phyloP scores from a whole-genome alignment of 441 rosid species.

The Gossypium laxum region DNA sequence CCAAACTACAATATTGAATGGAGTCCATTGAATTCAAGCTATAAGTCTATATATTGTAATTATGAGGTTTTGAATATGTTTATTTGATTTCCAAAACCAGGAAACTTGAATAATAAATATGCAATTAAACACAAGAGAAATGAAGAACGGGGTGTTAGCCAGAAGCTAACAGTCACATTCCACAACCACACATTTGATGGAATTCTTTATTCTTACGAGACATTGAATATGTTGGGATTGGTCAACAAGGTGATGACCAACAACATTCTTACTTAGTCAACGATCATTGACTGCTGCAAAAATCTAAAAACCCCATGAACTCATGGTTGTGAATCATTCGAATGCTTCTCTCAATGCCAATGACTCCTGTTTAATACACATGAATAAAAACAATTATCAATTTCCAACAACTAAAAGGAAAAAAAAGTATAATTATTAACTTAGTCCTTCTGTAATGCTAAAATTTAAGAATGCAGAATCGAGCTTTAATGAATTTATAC shows the following conservation, averaged over 20 bases:
- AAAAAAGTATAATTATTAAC: too few species aligned
- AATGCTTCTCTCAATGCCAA: slow-evolving; percentile 53
- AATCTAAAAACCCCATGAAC: slow-evolving; percentile 79
- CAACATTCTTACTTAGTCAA: slow-evolving; percentile 18
- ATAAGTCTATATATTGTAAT: too few species aligned
- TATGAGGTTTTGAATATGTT: neutral
- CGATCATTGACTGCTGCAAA: slow-evolving; percentile 58
- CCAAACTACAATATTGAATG: too few species aligned
- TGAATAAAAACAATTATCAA: neutral
- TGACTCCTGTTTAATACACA: slow-evolving; percentile 39
- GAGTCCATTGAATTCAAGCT: too few species aligned
- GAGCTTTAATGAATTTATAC: slow-evolving; percentile 21
- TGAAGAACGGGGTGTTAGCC: slow-evolving; percentile 17
- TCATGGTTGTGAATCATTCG: slow-evolving; percentile 62
- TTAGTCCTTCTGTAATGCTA: neutral
- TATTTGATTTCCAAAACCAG: neutral
- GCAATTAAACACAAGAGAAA: neutral
- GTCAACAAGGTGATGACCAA: slow-evolving; percentile 56
- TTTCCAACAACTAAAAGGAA: too few species aligned
- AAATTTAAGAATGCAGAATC: neutral
- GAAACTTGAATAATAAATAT: neutral
- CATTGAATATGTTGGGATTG: slow-evolving; percentile 9
- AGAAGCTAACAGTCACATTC: slow-evolving; percentile 21
- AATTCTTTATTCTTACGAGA: neutral
- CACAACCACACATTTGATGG: neutral